Conservation (phyloP, 31 red algal species). For the Asparagopsis taxiformis region DNA sequence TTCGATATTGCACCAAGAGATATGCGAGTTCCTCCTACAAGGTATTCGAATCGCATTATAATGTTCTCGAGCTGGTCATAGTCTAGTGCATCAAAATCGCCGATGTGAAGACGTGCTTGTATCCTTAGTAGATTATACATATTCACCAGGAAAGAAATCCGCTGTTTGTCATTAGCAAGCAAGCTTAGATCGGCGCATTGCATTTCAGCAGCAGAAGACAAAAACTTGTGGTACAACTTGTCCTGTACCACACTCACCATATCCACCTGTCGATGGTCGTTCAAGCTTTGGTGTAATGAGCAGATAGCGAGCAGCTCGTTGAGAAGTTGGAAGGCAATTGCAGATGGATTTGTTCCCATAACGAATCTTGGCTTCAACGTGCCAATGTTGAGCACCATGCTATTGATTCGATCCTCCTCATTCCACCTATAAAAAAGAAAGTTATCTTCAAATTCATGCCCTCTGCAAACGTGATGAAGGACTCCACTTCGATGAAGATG, state of each 20-base stretch:
- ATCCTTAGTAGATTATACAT: constrained; percentile 67
- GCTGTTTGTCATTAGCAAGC: constrained; percentile 13
- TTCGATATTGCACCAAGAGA: too few species aligned
- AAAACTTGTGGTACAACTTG: too few species aligned
- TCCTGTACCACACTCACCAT: too few species aligned
- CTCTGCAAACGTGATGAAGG: constrained; percentile 73
- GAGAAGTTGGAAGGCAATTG: constrained; percentile 13
- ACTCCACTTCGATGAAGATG: constrained; percentile 28
- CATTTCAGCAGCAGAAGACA: constrained; percentile 38
- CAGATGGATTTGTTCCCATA: too few species aligned
- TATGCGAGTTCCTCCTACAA: too few species aligned
- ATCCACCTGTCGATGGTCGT: constrained; percentile 32
- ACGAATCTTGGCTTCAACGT: not conserved
- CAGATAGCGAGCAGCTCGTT: constrained; percentile 21
- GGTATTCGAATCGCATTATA: too few species aligned
- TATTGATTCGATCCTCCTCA: constrained; percentile 35
- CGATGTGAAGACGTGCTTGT: constrained; percentile 49
- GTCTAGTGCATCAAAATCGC: constrained; percentile 28
- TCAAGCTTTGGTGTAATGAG: constrained; percentile 7
- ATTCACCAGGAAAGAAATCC: too few species aligned
- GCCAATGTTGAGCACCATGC: constrained; percentile 25
- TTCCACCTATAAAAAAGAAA: constrained; percentile 63
- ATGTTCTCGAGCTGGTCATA: too few species aligned
- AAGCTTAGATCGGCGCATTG: constrained; percentile 27
- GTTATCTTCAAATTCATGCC: constrained; percentile 62